Evolutionary conservation across 768 basidiomycete genomes (phyloP), one percentile per base, ranked within the genome.

Genomic region (Kwoniella europaea): DNA sequence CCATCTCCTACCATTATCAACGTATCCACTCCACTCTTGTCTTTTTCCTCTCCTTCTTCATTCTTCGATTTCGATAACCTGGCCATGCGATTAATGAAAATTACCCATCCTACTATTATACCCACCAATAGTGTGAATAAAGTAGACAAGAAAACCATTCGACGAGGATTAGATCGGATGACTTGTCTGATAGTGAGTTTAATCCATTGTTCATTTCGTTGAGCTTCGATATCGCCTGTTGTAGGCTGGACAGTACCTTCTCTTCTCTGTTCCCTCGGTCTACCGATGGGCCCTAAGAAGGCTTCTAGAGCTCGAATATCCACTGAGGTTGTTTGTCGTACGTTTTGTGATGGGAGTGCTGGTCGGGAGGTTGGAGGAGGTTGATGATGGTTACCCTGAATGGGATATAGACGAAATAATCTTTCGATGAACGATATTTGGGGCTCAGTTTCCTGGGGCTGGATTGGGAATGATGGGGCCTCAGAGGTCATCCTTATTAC

Each of bases 1-100:
- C 63, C 63, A 64, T 64, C 46, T 15, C 63, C 63, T 4, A 54
- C 46, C 63, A 64, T 35, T 9, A 64, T 53, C 18, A 64, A 22
- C 20, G 27, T 54, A 64, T 64, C 63, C 3, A 64, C 52, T 2
- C 52, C 63, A 54, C 46, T 41, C 3, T 35, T 35, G 4, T 54
- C 62, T 46, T 63, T 12, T 10, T 41, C 63, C 10, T 41, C 63
- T 2, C 41, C 46, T 35, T 54, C 52, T 4, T 53, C 18, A 6
- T 29, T 41, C 29, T 64, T 43, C 16, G 59, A 16, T 18, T 42
- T 60, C 18, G 59, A 35, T 18, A 60, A n/a, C 22, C 12, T 58
- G 1, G 16, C 42, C 63, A 64, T 64, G 3, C n/a, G 50, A 52
- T 54, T 1, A 7, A 64, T 18, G 20, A 64, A 64, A 3, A 64